Base-by-base conservation (phyloP, 2,329 filamentous ascomycete genomes). In the Alternaria atra region DNA sequence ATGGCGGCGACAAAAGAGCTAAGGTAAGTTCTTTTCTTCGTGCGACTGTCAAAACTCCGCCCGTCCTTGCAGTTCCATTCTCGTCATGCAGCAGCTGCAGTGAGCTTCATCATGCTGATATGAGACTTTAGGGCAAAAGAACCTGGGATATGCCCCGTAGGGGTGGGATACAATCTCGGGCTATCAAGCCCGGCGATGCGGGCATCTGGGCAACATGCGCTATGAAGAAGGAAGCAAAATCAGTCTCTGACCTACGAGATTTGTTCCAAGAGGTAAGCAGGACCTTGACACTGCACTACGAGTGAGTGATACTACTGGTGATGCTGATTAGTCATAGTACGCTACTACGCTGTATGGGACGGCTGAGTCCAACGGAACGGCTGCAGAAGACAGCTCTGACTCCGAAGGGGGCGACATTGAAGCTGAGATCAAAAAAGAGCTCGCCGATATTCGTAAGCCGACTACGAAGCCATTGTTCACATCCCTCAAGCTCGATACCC, bases 121-220 rank as follows among this genome's bases (percentile, higher is more conserved):
- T 55, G 35, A 23, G 20, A 44, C 6, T 10, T 23, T 52, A 82
- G 80, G 77, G 74, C 15, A 82, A 80, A 71, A 82, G 79, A 71
- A 76, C 80, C 68, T 83, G 82, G 82, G 76, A 74, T 20, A 75
- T 77, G 61, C 79, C 80, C 39, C 75, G 74, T 55, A 77, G 75
- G 12, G 72, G 66, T 35, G 72, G 65, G 29, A 67, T 70, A 34
- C 72, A 79, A 50, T 63, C 55, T 48, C 74, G 73, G 12, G 68
- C 68, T 34, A 84, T 93, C 48, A 86, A 91, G 68, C 82, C 89
- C 5, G 90, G 91, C 5, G 90, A 93, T 71, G 82, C 84, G 53
- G 91, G 91, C 5, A 88, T 94, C 60, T 94, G 91, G 90, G 89
- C 90, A 29, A 93, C 91, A 0, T 94, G 90, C 74, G 87, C 90